Evolutionary conservation across 2,329 filamentous ascomycete species (phyloP).

Genomic region (Apiospora marii): DNA sequence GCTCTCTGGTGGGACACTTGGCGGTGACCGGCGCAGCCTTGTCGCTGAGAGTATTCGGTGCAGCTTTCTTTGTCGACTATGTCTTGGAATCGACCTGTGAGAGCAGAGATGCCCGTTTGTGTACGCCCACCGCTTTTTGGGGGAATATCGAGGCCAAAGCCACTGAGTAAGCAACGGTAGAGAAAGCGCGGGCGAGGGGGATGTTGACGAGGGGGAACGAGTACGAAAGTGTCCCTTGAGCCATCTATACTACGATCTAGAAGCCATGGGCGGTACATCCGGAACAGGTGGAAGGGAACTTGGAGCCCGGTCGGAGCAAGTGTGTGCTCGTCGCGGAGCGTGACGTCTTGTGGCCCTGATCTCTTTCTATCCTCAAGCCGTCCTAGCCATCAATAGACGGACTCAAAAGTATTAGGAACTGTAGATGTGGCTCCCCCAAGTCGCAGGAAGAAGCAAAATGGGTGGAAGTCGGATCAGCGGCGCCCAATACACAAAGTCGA

Average conservation of each 20-base stretch:
- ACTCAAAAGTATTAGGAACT: not conserved
- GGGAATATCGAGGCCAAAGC: constrained; percentile 49
- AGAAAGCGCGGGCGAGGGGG: constrained; percentile 26
- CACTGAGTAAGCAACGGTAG: constrained; percentile 51
- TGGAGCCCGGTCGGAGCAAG: constrained; percentile 32
- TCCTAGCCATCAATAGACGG: constrained; percentile 33
- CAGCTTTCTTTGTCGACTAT: constrained; percentile 55
- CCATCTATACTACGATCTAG: constrained; percentile 25
- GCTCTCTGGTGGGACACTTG: constrained; percentile 46
- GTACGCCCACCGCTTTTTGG: constrained; percentile 57
- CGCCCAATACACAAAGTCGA: constrained; percentile 43
- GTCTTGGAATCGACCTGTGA: constrained; percentile 59
- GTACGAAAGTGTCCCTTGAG: constrained; percentile 27
- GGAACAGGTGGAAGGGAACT: constrained; percentile 20
- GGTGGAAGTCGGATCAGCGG: constrained; percentile 38
- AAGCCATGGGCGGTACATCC: constrained; percentile 5
- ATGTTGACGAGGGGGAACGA: constrained; percentile 32
- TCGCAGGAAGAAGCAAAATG: constrained; percentile 28
- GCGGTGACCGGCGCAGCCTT: constrained; percentile 45
- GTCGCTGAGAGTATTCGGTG: constrained; percentile 51
- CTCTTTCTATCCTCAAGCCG: constrained; percentile 29
- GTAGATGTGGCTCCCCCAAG: not conserved
- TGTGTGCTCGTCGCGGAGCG: constrained; percentile 31
- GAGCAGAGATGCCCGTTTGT: constrained; percentile 55
- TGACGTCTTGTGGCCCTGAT: constrained; percentile 23